Evolutionary conservation across 225 moss, liverwort and hornwort species (phyloP), one percentile per base, ranked within the genome.

Genomic region (Neckera pumila): DNA sequence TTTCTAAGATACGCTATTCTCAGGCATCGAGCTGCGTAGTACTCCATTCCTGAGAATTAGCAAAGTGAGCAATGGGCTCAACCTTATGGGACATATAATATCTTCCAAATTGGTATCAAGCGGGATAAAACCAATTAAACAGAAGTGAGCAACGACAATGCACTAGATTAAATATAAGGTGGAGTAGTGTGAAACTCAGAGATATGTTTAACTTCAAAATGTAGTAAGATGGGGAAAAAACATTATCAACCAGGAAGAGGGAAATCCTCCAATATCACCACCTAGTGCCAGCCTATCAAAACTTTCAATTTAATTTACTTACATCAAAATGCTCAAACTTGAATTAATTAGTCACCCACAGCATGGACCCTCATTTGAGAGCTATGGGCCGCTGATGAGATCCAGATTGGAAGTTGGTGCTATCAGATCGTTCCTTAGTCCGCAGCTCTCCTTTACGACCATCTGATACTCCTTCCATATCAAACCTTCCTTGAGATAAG

Each of bases 401-500:
- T 89, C 94, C 94, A 83, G 93, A 89, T 74, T 90, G 92, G 88
- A 93, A 93, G 84, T 89, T 93, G 90, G 91, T 86, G 86, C 90
- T 89, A 77, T 93, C 92, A n/a, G 94, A 90, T 90, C 89, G 92
- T 76, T 93, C 91, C 61, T 87, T 82, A 19, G 90, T 88, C 90
- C 90, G 90, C 84, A 89, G 89, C 86, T 94, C 94, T 62, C 85
- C 92, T 84, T 87, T 82, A 75, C 88, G 89, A 86, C 90, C 96
- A 85, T 96, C 94, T 63, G 92, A 91, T 62, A 91, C 92, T 90
- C 86, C 91, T 81, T 95, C 92, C 88, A 92, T 94, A 84, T 93
- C 91, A 91, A 91, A 96, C 49, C 56, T 91, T 89, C 90, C 82
- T 87, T 93, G 93, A 73, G 93, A 87, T 87, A 92, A 88, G 87